A percentile compares a stretch with the other conserved stretches of the same genome.
Conservation (phyloP, 192 early-diverging fungal genomes). For the Coemansia pectinata region DNA sequence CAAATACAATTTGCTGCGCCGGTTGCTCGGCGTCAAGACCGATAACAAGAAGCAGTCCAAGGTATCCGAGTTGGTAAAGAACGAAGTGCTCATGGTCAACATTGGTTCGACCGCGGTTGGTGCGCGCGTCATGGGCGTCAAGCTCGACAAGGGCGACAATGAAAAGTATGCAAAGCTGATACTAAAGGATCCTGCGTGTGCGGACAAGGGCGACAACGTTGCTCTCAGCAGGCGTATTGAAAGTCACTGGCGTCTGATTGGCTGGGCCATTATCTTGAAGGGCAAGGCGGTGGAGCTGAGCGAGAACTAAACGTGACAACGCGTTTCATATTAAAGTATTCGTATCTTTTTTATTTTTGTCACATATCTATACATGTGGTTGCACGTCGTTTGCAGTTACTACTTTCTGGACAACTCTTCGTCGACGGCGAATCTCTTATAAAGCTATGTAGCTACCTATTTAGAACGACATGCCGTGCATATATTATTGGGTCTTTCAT, state of each 20-base stretch:
- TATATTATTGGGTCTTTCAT: neutral
- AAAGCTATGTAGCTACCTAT: neutral
- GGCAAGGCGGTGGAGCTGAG: conserved; percentile 57
- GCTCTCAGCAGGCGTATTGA: conserved; percentile 94
- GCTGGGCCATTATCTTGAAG: conserved; percentile 95
- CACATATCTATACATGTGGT: neutral
- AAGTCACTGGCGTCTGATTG: conserved; percentile 98
- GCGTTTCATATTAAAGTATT: neutral
- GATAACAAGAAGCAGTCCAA: conserved; percentile 99
- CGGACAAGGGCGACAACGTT: conserved; percentile 94
- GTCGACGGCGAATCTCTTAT: neutral
- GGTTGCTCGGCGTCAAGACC: conserved; percentile 94
- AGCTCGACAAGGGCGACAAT: conserved; percentile 60
- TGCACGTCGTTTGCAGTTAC: neutral
- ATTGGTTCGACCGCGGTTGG: conserved; percentile 95
- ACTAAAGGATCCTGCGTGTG: conserved; percentile 89
- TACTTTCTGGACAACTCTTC: neutral
- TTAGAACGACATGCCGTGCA: neutral
- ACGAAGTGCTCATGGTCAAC: conserved; percentile 94
- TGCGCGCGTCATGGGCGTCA: conserved; percentile 91
- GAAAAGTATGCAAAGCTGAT: conserved; percentile 81
- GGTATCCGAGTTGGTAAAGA: conserved; percentile 89
- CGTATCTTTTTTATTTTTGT: neutral
- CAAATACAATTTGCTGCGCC: conserved; percentile 94
- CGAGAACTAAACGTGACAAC: conserved; percentile 19